phyloP scores from a whole-genome alignment of 1,284 basidiomycete species.

The Austroboletus novae-zelandiae region DNA sequence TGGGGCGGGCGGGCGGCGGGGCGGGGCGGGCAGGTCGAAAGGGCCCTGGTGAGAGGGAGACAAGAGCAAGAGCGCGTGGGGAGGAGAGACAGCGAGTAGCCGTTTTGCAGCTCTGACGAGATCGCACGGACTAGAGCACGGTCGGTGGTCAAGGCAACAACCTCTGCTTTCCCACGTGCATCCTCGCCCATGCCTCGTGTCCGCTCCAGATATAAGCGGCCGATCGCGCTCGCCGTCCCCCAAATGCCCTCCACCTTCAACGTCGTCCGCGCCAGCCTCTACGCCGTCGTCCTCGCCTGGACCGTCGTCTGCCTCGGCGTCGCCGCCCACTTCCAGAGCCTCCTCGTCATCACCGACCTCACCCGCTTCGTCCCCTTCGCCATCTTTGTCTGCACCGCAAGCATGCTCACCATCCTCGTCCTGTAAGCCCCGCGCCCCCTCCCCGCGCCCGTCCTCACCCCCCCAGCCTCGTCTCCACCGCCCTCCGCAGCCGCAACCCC shows the following conservation, averaged over 20 bases:
- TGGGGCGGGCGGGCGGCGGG: slow-evolving; percentile 5
- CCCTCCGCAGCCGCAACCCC: slow-evolving; percentile 64
- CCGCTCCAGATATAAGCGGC: slow-evolving; percentile 15
- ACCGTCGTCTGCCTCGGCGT: slow-evolving; percentile 73
- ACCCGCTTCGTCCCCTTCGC: slow-evolving; percentile 83
- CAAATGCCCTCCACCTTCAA: slow-evolving; percentile 59
- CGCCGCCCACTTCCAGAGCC: slow-evolving; percentile 68
- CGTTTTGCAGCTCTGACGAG: slow-evolving; percentile 28
- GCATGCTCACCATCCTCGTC: slow-evolving; percentile 60
- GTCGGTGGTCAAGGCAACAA: slow-evolving; percentile 71
- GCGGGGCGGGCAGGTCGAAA: neutral
- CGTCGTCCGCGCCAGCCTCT: slow-evolving; percentile 59
- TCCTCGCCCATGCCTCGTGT: slow-evolving; percentile 30
- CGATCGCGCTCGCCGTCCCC: slow-evolving; percentile 25
- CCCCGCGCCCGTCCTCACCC: slow-evolving; percentile 4
- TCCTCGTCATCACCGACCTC: slow-evolving; percentile 71
- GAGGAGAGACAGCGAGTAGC: slow-evolving; percentile 9
- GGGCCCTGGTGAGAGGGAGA: slow-evolving; percentile 17
- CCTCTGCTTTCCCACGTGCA: neutral
- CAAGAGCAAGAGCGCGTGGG: slow-evolving; percentile 13
- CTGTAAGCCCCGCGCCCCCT: slow-evolving; percentile 49
- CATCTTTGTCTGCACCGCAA: slow-evolving; percentile 71
- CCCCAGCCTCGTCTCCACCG: slow-evolving; percentile 57
- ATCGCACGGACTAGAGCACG: slow-evolving; percentile 28
- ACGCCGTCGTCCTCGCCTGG: slow-evolving; percentile 66